Percentiles rank a stretch among this genome's conserved stretches.
phyloP scores from a whole-genome alignment of 2,329 filamentous ascomycete species.

The Mycosphaerella sp. region DNA sequence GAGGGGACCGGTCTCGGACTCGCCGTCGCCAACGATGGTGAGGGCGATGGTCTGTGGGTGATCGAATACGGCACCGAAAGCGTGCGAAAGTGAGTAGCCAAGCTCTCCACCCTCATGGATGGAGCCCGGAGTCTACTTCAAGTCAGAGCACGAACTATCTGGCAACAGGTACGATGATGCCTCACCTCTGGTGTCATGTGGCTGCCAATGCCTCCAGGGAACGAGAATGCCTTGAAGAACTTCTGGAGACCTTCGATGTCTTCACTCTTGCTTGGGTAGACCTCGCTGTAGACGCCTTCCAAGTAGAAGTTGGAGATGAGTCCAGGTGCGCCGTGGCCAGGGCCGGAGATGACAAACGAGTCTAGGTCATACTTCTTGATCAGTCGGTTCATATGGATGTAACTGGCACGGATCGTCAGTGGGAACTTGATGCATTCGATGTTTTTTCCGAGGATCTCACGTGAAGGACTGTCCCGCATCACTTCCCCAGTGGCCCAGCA shows the following conservation, averaged over 20 bases:
- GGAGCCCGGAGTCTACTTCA: conserved; percentile 62
- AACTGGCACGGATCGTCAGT: conserved; percentile 33
- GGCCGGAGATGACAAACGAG: conserved; percentile 66
- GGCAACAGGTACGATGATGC: background rate
- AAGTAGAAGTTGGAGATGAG: conserved; percentile 71
- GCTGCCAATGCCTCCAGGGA: conserved; percentile 70
- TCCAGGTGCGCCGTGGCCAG: conserved; percentile 71
- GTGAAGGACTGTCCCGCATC: conserved; percentile 77
- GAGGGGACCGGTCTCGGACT: conserved; percentile 73
- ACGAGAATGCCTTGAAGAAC: conserved; percentile 80
- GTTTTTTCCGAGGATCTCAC: conserved; percentile 10
- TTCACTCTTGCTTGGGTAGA: conserved; percentile 68
- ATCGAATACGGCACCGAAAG: conserved; percentile 71
- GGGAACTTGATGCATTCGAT: background rate
- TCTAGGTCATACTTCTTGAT: conserved; percentile 72
- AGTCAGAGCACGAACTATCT: background rate
- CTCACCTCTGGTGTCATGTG: conserved; percentile 56
- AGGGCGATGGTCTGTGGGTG: conserved; percentile 67
- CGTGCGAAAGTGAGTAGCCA: conserved; percentile 74
- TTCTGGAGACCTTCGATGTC: conserved; percentile 62
- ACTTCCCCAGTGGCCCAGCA: conserved; percentile 73
- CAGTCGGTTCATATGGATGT: conserved; percentile 74
- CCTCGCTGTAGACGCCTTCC: conserved; percentile 70
- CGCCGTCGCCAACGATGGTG: conserved; percentile 74
- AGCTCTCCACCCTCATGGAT: conserved; percentile 71